Base-by-base conservation (phyloP, 371 early-diverging fungal genomes). In the Lichtheimia hyalospora region DNA sequence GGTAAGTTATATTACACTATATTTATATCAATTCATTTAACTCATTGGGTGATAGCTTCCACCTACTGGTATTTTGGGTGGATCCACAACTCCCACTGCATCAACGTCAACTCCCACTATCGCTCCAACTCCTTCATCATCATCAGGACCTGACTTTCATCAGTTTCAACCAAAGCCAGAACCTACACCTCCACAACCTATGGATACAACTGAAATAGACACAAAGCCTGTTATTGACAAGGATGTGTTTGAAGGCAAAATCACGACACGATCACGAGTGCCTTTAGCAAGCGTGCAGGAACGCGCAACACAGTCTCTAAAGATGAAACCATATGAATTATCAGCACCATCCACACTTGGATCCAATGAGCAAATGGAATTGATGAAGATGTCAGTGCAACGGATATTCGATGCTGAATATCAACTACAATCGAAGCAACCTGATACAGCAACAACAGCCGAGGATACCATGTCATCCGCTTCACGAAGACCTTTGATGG, bases 281-380 rank as follows among this genome's bases (percentile, higher is more conserved):
- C 70, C 67, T 8, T 44, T 79, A 15, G 69, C 76, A 0, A 79
- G 79, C 61, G 74, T 67, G 4, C 67, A 80, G 60, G 81, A 80
- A 53, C 68, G 81, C 7, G 81, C 75, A 0, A 69, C 58, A 20
- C 75, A 77, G 53, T 63, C 77, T 1, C 57, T 80, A 8, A 77
- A 67, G 34, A 74, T 74, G 71, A 63, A 80, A 23, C 81, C 81
- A 0, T 75, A 71, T 50, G 74, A 67, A 42, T 52, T 79, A 15
- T 59, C 67, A 16, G 58, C 60, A 28, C 60, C 71, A 13, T n/a
- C 56, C 0, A 18, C 62, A 15, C 34, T 72, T 3, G 57, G 24
- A 3, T 48, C 52, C 4, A 24, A 46, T 12, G 67, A 70, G 52
- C 67, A 73, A 44, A 25, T 57, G 10, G 43, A 57, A n/a, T 53